Percentiles rank a stretch among this genome's conserved stretches.
Evolutionary conservation across 2,329 filamentous ascomycete genomes (phyloP).

Genomic region (Fusarium nurragi): DNA sequence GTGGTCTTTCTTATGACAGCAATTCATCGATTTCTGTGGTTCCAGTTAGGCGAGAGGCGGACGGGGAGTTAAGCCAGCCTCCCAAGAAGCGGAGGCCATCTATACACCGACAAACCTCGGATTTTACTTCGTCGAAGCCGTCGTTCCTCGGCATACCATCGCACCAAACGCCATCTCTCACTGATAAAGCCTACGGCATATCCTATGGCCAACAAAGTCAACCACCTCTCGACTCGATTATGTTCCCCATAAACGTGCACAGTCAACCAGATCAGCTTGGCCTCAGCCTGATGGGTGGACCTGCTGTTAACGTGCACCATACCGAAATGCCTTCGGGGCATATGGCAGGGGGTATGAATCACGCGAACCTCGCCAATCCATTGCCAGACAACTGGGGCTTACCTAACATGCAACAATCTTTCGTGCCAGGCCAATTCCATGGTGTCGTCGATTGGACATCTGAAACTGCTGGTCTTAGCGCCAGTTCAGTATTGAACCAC

Average conservation of each 20-base stretch:
- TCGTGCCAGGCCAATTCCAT: conserved; percentile 38
- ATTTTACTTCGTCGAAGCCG: conserved; percentile 46
- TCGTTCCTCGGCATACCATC: conserved; percentile 39
- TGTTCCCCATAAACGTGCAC: conserved; percentile 43
- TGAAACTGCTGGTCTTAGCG: conserved; percentile 45
- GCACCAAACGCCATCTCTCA: conserved; percentile 32
- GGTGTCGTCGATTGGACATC: conserved; percentile 42
- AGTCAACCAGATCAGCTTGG: conserved; percentile 39
- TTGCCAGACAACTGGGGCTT: conserved; percentile 45
- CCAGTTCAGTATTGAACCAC: conserved; percentile 44
- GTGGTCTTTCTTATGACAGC: conserved; percentile 26
- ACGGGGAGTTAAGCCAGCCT: conserved; percentile 39
- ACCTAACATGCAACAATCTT: conserved; percentile 35
- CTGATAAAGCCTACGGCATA: conserved; percentile 30
- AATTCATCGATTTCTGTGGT: conserved; percentile 39
- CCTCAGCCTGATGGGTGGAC: conserved; percentile 45
- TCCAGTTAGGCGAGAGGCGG: conserved; percentile 47
- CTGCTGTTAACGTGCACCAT: conserved; percentile 44
- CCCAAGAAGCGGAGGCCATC: conserved; percentile 46
- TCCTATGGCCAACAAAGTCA: conserved; percentile 31
- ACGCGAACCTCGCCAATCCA: conserved; percentile 42
- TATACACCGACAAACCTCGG: conserved; percentile 45
- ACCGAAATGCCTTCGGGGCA: conserved; percentile 21
- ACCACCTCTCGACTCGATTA: conserved; percentile 38
- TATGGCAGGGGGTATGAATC: conserved; percentile 28